Conservation (phyloP, 768 basidiomycete species). For the Lactifluus echinatus region DNA sequence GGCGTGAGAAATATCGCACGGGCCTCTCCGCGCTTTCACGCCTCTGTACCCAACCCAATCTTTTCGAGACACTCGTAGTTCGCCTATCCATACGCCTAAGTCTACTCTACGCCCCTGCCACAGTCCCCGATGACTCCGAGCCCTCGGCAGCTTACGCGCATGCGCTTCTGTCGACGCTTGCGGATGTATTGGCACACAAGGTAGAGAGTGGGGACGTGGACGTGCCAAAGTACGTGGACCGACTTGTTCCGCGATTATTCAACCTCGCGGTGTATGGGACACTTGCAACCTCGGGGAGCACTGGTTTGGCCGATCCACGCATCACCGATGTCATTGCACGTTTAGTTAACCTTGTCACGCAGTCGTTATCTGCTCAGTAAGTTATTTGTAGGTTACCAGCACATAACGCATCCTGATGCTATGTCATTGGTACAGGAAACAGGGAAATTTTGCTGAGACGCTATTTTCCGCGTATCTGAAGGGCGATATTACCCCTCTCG, state of each 20-base stretch:
- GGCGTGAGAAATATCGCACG: slow-evolving; percentile 59
- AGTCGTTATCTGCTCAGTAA: slow-evolving; percentile 56
- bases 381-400: slow-evolving; percentile 26
- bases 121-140: slow-evolving; percentile 38
- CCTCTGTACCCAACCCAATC: slow-evolving; percentile 60
- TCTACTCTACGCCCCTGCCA: slow-evolving; percentile 40
- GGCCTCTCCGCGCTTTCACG: slow-evolving; percentile 58
- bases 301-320: slow-evolving; percentile 38
- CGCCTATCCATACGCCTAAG: slow-evolving; percentile 73
- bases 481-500: slow-evolving; percentile 44
- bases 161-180: slow-evolving; percentile 65
- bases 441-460: slow-evolving; percentile 44
- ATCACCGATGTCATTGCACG: slow-evolving; percentile 54
- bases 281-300: slow-evolving; percentile 21
- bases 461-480: slow-evolving; percentile 48
- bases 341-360: slow-evolving; percentile 60
- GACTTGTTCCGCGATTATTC: slow-evolving; percentile 62
- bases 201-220: slow-evolving; percentile 47
- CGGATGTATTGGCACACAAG: slow-evolving; percentile 50
- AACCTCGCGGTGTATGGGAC: slow-evolving; percentile 48
- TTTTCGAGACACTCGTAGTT: slow-evolving; percentile 82
- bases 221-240: slow-evolving; percentile 71
- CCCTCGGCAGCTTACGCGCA: slow-evolving; percentile 77
- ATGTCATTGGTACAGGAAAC: slow-evolving; percentile 39
- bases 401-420: background rate